Evolutionary conservation across 306 rosid species (phyloP).

Genomic region (Inga leiocalycina): DNA sequence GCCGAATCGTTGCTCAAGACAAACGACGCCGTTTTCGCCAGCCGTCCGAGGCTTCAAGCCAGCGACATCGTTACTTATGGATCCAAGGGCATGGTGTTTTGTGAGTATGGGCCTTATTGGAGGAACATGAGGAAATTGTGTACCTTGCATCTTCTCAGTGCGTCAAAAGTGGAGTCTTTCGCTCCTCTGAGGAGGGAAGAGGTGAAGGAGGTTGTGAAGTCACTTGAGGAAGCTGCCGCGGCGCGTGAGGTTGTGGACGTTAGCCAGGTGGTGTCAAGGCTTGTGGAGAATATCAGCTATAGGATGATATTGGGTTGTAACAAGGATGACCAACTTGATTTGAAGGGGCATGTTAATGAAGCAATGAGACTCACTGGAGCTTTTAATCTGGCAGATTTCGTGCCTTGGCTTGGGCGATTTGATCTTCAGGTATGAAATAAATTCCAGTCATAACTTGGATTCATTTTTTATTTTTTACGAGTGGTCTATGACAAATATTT

Average conservation of each 20-base stretch:
- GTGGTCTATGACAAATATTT: too few species aligned
- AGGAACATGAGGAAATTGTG: slow-evolving; percentile 38
- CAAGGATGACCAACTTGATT: neutral
- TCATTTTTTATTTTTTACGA: too few species aligned
- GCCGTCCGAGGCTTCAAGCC: neutral
- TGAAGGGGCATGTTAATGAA: neutral
- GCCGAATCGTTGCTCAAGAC: slow-evolving; percentile 47
- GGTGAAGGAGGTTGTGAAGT: neutral
- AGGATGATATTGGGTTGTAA: neutral
- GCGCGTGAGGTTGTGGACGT: slow-evolving; percentile 5
- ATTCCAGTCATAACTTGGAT: neutral
- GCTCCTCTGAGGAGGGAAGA: slow-evolving; percentile 12
- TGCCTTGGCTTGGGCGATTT: neutral
- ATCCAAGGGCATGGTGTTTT: slow-evolving; percentile 20
- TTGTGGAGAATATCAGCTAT: neutral
- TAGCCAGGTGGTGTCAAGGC: neutral
- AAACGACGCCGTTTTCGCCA: slow-evolving; percentile 27
- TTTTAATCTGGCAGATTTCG: neutral
- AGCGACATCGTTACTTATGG: neutral
- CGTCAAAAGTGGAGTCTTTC: slow-evolving; percentile 10
- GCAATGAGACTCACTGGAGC: neutral
- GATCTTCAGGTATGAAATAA: neutral
- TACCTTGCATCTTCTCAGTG: slow-evolving; percentile 22
- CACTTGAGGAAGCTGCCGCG: neutral
- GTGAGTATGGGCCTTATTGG: slow-evolving; percentile 19